Conservation (phyloP, 1,284 basidiomycete species). For the Singerocomus inundabilis region DNA sequence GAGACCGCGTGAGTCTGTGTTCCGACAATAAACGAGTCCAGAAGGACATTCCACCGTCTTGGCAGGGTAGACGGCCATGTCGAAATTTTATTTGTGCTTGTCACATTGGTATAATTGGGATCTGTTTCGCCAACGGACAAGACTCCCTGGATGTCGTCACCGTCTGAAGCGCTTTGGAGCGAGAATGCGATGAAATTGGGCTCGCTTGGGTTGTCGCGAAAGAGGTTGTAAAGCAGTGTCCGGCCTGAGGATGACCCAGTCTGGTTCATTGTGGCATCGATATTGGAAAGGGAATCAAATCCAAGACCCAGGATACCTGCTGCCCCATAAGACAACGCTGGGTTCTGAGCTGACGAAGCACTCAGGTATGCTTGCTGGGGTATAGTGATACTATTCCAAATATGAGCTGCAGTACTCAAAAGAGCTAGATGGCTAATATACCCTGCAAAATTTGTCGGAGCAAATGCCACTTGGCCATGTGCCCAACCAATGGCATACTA, state of each 20-base stretch:
- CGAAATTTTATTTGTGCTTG: conserved; percentile 53
- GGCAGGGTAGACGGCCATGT: conserved; percentile 68
- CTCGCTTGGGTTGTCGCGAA: conserved; percentile 60
- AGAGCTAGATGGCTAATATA: conserved; percentile 33
- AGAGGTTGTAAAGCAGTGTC: conserved; percentile 71
- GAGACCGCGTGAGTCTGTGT: conserved; percentile 48
- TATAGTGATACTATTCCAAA: conserved; percentile 52
- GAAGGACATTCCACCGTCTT: conserved; percentile 68
- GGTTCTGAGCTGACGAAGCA: conserved; percentile 58
- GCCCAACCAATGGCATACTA: conserved; percentile 82
- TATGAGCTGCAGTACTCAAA: conserved; percentile 8
- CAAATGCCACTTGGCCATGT: conserved; percentile 58
- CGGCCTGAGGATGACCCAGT: conserved; percentile 59
- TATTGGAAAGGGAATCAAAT: conserved; percentile 68
- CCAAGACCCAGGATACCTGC: conserved; percentile 76
- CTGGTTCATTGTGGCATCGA: conserved; percentile 59
- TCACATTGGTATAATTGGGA: conserved; percentile 55
- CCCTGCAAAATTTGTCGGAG: conserved; percentile 66
- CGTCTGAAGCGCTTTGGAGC: conserved; percentile 56
- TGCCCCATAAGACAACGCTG: conserved; percentile 69
- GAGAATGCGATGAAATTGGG: conserved; percentile 79
- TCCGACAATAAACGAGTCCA: conserved; percentile 67
- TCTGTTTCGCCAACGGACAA: conserved; percentile 74
- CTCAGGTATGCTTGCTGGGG: conserved; percentile 68
- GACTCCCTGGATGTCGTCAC: conserved; percentile 56